Percentiles rank a stretch among this genome's conserved stretches.
Conservation (phyloP, 2,329 filamentous ascomycete species). For the Bipolaris sorokiniana region DNA sequence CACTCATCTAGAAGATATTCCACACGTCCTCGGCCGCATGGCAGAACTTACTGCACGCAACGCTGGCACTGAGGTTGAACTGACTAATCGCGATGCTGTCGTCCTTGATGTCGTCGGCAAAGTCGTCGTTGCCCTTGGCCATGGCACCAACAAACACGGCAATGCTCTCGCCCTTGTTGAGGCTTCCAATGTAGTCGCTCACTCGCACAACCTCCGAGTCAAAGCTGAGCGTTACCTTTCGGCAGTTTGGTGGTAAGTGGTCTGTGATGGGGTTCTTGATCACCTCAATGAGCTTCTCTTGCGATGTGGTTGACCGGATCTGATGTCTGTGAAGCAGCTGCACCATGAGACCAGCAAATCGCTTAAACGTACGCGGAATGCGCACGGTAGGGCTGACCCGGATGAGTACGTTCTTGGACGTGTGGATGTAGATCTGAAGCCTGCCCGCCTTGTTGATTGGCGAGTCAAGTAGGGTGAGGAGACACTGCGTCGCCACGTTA, state of each 20-base stretch:
- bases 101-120: constrained; percentile 92
- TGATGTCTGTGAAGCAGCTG: constrained; percentile 94
- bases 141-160: constrained; percentile 98
- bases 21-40: constrained; percentile 97
- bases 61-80: constrained; percentile 94
- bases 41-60: constrained; percentile 99
- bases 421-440: constrained; percentile 98
- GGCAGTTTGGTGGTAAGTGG: constrained; percentile 93
- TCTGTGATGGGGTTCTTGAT: constrained; percentile 98
- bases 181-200: constrained; percentile 82
- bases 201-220: constrained; percentile 87
- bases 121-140: constrained; percentile 95
- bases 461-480: constrained; percentile 95
- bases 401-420: constrained; percentile 94
- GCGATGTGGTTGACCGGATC: constrained; percentile 93
- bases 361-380: constrained; percentile 98
- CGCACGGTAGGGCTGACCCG: constrained; percentile 98
- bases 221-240: constrained; percentile 96
- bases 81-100: constrained; percentile 99
- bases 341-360: constrained; percentile 98
- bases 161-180: constrained; percentile 86
- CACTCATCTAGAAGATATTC: constrained; percentile 75
- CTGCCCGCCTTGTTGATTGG: constrained; percentile 98
- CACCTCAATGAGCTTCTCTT: constrained; percentile 96
- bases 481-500: constrained; percentile 68